Base-by-base conservation (phyloP, 1,139 yeast species). In the Yamadazyma membranifaciens region DNA sequence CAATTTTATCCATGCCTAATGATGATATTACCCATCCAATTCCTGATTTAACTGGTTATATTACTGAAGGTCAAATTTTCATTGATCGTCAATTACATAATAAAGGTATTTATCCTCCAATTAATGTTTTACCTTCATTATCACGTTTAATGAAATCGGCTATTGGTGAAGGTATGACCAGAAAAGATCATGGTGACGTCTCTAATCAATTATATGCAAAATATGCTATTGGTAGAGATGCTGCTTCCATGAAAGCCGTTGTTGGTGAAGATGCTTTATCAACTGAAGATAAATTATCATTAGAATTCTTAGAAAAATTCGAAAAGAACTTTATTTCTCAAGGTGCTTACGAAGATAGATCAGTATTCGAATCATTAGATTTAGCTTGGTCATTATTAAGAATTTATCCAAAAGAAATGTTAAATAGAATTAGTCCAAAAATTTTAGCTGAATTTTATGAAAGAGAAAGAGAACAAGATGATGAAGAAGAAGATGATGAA, bases 201-300 rank as follows among this genome's bases (percentile, higher is more conserved):
- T 92, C 98, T 29, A 94, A 94, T 74, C 99, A 92, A 75, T 79
- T 92, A 62, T 92, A 92, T 63, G 99, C 99, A 58, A 92, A 92
- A 68, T 92, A 92, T 64, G 99, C 99, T 52, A 94, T 92, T 73
- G 99, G 99, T 76, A 87, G 91, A 72, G 99, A 92, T 70, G 99
- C 98, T 26, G 98, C 98, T 38, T 97, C 98, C 55, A 92, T 92
- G 99, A 92, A 92, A 74, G 96, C 98, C n/a, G 99, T 92, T 52
- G 99, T 92, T 56, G 99, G 99, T 80, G 99, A 92, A 69, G 99
- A 92, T 69, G 98, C 99, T 31, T 78, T 92, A 59, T 89, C 97
- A 29, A 87, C 88, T 52, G 99, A 92, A 70, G 99, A 92, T 71
- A 94, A 92, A 71, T 79, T 92, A 52, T 92, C 98, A 1, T 78